Evolutionary conservation across 768 basidiomycete species (phyloP).

Genomic region (Inosperma sp.): DNA sequence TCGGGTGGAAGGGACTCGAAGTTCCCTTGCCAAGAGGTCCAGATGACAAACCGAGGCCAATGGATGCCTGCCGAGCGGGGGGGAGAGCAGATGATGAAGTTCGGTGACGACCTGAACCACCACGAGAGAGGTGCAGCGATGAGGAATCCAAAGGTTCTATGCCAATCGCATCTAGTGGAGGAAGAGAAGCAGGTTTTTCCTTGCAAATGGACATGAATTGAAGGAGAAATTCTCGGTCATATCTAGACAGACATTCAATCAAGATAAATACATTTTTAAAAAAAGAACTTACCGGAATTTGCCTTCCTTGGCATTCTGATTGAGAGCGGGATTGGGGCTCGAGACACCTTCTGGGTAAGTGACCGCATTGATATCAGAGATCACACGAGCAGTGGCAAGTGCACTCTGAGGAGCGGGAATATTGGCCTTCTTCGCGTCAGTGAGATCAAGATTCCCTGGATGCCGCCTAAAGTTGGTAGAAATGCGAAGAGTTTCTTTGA

Average conservation of each 20-base stretch:
- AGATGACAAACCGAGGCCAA: slow-evolving; percentile 36
- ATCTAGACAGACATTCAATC: slow-evolving; percentile 50
- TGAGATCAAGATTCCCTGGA: slow-evolving; percentile 72
- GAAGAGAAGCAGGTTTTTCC: slow-evolving; percentile 90
- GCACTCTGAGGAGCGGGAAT: slow-evolving; percentile 53
- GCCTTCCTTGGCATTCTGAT: slow-evolving; percentile 75
- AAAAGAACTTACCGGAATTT: slow-evolving; percentile 67
- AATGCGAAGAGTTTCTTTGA: slow-evolving; percentile 59
- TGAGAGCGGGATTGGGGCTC: slow-evolving; percentile 82
- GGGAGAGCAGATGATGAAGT: slow-evolving; percentile 38
- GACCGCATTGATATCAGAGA: slow-evolving; percentile 74
- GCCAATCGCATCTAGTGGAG: slow-evolving; percentile 86
- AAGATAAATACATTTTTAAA: background rate
- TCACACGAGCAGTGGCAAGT: slow-evolving; percentile 76
- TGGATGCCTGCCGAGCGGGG: slow-evolving; percentile 45
- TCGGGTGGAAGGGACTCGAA: slow-evolving; percentile 42
- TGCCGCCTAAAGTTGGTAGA: slow-evolving; percentile 57
- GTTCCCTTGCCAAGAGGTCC: slow-evolving; percentile 48
- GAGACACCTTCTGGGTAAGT: slow-evolving; percentile 78
- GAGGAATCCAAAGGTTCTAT: slow-evolving; percentile 70
- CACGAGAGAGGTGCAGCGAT: slow-evolving; percentile 48
- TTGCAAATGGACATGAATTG: slow-evolving; percentile 95
- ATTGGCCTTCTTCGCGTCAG: slow-evolving; percentile 41
- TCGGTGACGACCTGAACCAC: slow-evolving; percentile 61
- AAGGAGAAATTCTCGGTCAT: slow-evolving; percentile 94